Evolutionary conservation across 1,284 basidiomycete species (phyloP).

Genomic region (Sutorius eximius): DNA sequence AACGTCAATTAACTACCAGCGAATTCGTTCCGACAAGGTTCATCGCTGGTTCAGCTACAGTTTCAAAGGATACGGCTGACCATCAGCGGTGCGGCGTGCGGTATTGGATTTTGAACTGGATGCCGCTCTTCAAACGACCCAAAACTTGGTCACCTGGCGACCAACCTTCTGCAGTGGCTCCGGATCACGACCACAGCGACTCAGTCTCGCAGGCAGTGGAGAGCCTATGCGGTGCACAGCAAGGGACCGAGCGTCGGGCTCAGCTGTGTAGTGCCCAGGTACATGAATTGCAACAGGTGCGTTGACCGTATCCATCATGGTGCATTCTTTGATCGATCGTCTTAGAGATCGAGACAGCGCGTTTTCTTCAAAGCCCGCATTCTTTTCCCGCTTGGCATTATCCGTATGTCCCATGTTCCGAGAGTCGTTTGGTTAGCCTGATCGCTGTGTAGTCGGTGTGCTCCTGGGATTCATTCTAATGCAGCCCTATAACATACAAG

Average conservation of each 20-base stretch:
- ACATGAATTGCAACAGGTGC: slow-evolving; percentile 23
- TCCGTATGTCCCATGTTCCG: slow-evolving; percentile 36
- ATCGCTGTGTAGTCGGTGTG: slow-evolving; percentile 56
- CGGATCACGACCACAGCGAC: slow-evolving; percentile 16
- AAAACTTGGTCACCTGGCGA: slow-evolving; percentile 18
- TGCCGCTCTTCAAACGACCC: slow-evolving; percentile 26
- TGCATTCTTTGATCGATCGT: background rate
- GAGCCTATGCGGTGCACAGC: slow-evolving; percentile 14
- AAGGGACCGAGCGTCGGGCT: slow-evolving; percentile 21
- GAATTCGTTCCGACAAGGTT: background rate
- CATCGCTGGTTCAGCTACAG: background rate
- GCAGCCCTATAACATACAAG: slow-evolving; percentile 60
- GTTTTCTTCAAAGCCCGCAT: slow-evolving; percentile 41
- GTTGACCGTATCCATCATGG: background rate
- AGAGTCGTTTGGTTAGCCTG: background rate
- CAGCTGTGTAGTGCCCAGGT: slow-evolving; percentile 27
- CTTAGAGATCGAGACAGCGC: slow-evolving; percentile 15
- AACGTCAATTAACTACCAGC: background rate
- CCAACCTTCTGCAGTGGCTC: slow-evolving; percentile 16
- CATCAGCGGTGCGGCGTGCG: background rate
- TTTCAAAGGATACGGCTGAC: background rate
- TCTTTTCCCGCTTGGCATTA: slow-evolving; percentile 49
- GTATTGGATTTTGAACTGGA: slow-evolving; percentile 5
- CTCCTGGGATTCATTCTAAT: slow-evolving; percentile 60
- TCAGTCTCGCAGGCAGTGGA: background rate